Base-by-base conservation (phyloP, 1,284 basidiomycete genomes). In the Lignosus rhinocerotis region DNA sequence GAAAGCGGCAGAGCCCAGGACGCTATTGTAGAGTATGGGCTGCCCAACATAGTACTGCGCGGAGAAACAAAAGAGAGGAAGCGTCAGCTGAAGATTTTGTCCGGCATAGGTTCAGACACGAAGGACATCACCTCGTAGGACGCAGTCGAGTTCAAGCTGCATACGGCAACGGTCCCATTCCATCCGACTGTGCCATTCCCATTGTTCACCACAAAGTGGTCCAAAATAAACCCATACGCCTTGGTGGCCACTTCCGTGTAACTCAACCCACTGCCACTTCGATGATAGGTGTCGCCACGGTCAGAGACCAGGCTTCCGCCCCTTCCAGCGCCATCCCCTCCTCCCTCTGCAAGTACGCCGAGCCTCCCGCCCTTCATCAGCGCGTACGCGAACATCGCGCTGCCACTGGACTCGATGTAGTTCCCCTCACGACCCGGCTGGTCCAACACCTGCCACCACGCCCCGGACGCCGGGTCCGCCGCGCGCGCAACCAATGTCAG, bases 391-490 rank as follows among this genome's bases (percentile, higher is more conserved):
- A 77, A 80, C 80, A 81, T 81, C 38, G 75, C 71, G 5, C 73
- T 66, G 0, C 75, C 79, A 56, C 77, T 79, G 67, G 78, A 80
- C 72, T 82, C 80, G 60, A 81, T 79, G 59, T 81, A 81, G 60
- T 82, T 82, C 17, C 72, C 72, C 44, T 67, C 67, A 12, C 78
- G 66, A 12, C 78, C 79, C n/a, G 80, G 78, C 63, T 80, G 74
- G 7, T 77, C 77, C 44, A 81, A 72, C 7, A 81, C 79, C 32
- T 80, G 72, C 80, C 80, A 81, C 79, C 80, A 82, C 12, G 72
- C 78, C n/a, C 77, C 78, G 8, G 70, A 72, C 8, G 58, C 51
- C 12, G 69, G 67, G 58, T 81, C 78, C 1, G 78, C 77, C 0
- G 78, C 76, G 50, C 72, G 71, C 16, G 71, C 67, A 5, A 81